These are phyloP conservation scores for Meyerozyma sp. DNA, from an alignment of 1,139 yeast genomes.

Conservation along the genomic window DNA sequence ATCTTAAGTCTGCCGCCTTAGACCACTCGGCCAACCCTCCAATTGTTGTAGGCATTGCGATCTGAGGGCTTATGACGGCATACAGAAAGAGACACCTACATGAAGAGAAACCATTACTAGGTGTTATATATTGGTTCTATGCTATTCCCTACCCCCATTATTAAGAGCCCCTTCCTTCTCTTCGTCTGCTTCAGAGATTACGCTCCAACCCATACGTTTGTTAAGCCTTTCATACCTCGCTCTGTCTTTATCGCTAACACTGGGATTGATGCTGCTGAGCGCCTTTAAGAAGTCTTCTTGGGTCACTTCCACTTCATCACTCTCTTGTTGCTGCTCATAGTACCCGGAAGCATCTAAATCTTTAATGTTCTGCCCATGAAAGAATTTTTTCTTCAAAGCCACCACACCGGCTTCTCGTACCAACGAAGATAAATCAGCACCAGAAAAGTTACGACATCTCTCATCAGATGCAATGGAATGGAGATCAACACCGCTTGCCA, in stretches of 20 bases:
- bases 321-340: constrained; percentile 24
- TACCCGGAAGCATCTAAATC: constrained; percentile 45
- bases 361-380: constrained; percentile 43
- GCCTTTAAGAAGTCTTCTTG: constrained; percentile 67
- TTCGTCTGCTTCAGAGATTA: constrained; percentile 16
- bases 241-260: constrained; percentile 86
- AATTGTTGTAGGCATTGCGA: constrained; percentile 3
- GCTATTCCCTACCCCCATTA: neutral
- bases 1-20: constrained; percentile 54
- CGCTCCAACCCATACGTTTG: constrained; percentile 56
- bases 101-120: neutral
- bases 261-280: constrained; percentile 71
- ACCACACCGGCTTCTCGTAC: constrained; percentile 90
- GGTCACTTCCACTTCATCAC: constrained; percentile 48
- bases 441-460: constrained; percentile 84
- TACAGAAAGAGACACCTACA: neutral
- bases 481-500: constrained; percentile 60
- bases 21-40: constrained; percentile 56
- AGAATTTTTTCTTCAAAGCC: constrained; percentile 72
- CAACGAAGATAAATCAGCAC: constrained; percentile 91
- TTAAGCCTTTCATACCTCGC: constrained; percentile 63
- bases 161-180: constrained; percentile 6
- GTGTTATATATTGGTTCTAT: neutral
- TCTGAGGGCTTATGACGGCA: neutral
- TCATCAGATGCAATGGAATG: constrained; percentile 61